Evolutionary conservation across 306 rosid genomes (phyloP).

Genomic region (Malus domestica): DNA sequence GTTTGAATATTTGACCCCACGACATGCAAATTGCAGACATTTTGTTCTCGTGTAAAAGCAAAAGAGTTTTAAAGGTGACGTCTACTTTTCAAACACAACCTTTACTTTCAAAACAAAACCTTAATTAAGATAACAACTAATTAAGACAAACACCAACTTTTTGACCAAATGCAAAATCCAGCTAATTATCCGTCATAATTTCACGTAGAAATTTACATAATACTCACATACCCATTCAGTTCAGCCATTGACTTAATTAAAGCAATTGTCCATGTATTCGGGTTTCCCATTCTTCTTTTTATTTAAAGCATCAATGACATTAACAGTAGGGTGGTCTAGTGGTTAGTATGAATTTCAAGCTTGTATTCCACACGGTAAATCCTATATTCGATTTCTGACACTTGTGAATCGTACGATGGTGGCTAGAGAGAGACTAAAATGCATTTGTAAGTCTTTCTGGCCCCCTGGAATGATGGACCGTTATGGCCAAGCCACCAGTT

Average conservation of each 20-base stretch:
- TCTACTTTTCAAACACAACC: slow-evolving; percentile 29
- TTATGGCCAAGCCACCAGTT: too few species aligned
- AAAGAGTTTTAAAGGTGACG: slow-evolving; percentile 9
- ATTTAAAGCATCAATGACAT: too few species aligned
- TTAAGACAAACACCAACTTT: slow-evolving; percentile 30
- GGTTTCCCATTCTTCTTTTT: too few species aligned
- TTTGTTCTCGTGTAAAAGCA: not conserved
- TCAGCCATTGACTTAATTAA: not conserved
- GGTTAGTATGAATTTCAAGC: too few species aligned
- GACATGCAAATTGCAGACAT: slow-evolving; percentile 11
- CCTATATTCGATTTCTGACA: rapidly evolving
- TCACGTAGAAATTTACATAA: slow-evolving; percentile 1
- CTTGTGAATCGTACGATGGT: too few species aligned
- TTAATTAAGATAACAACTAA: not conserved
- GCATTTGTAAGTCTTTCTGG: rapidly evolving
- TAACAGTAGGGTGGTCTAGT: too few species aligned
- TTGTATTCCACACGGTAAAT: too few species aligned
- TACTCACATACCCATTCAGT: not conserved
- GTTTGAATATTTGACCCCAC: not conserved
- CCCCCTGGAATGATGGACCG: rapidly evolving
- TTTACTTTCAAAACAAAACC: not conserved
- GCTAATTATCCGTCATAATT: slow-evolving; percentile 8
- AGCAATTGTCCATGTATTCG: not conserved
- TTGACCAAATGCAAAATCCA: slow-evolving; percentile 31
- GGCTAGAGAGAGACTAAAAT: rapidly evolving